Percentiles rank a stretch among this genome's conserved stretches.
phyloP scores from a whole-genome alignment of 2,329 filamentous ascomycete genomes.

The Cadophora luteo-olivacea region DNA sequence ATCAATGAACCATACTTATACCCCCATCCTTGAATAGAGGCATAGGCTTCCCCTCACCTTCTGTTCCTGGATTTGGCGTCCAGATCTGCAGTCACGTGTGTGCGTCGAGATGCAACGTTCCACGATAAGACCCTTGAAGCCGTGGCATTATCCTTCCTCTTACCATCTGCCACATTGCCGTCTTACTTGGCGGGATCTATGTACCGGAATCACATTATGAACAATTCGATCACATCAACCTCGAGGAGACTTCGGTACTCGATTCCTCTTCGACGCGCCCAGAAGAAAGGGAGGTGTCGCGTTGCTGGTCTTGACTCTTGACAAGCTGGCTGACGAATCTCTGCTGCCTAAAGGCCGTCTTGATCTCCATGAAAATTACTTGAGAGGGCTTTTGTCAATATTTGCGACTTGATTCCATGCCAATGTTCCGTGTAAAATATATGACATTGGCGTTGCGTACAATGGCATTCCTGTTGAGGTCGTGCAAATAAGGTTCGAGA shows the following conservation, averaged over 20 bases:
- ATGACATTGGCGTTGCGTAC: not conserved
- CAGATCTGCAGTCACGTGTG: constrained; percentile 22
- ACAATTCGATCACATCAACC: not conserved
- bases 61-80: constrained; percentile 16
- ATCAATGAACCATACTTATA: constrained; percentile 19
- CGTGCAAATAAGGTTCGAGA: constrained; percentile 15
- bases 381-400: not conserved
- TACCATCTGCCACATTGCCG: not conserved
- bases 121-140: constrained; percentile 11
- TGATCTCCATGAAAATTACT: no score
- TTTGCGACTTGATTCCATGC: not conserved
- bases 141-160: not conserved
- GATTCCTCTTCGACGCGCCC: not conserved
- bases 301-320: no score
- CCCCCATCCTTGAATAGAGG: not conserved
- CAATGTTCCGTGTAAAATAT: not conserved
- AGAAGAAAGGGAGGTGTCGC: no score
- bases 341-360: no score
- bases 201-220: no score
- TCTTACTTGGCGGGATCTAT: not conserved
- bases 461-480: not conserved
- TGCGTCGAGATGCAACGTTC: constrained; percentile 19
- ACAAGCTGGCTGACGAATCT: no score
- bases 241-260: not conserved
- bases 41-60: constrained; percentile 16